Percentiles rank a stretch among this genome's conserved stretches.
Evolutionary conservation across 2,329 filamentous ascomycete species (phyloP).

Genomic region (Botrytis pseudocinerea): DNA sequence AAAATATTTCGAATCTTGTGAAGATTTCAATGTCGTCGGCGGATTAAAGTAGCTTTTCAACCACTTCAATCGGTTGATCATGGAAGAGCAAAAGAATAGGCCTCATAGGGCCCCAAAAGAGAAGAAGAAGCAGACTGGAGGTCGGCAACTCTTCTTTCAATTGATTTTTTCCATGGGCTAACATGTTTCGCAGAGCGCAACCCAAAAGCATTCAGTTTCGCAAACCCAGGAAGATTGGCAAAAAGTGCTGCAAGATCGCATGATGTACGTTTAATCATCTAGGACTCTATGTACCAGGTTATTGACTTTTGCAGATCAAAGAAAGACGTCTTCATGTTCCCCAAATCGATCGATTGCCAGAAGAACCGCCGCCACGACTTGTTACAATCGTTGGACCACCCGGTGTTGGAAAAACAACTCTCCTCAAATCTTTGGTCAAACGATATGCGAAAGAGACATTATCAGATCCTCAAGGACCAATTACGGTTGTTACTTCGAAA

Average conservation of each 20-base stretch:
- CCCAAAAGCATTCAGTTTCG: conserved; percentile 43
- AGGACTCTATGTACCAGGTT: not conserved
- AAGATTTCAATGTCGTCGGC: conserved; percentile 17
- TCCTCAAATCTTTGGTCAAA: conserved; percentile 90
- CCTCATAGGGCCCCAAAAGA: conserved; percentile 85
- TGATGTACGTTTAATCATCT: conserved; percentile 46
- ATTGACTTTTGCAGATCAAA: conserved; percentile 63
- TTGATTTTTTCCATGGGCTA: conserved; percentile 6
- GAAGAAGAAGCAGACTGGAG: conserved; percentile 75
- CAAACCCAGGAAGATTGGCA: conserved; percentile 42
- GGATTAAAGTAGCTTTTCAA: conserved; percentile 9
- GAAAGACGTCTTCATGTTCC: conserved; percentile 97
- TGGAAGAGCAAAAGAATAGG: conserved; percentile 83
- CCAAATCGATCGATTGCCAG: conserved; percentile 90
- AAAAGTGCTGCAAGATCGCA: conserved; percentile 52
- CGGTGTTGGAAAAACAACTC: conserved; percentile 91
- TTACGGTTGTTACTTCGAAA: conserved; percentile 96
- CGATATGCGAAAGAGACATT: conserved; percentile 96
- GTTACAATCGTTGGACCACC: conserved; percentile 94
- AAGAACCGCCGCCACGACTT: conserved; percentile 90
- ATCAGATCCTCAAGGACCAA: conserved; percentile 82
- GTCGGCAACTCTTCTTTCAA: conserved; percentile 42
- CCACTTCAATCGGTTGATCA: conserved; percentile 44
- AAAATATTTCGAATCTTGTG: conserved; percentile 14
- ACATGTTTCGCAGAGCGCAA: conserved; percentile 37